Conservation (phyloP, 2,329 filamentous ascomycete species). For the Trichoderma afroharzianum region DNA sequence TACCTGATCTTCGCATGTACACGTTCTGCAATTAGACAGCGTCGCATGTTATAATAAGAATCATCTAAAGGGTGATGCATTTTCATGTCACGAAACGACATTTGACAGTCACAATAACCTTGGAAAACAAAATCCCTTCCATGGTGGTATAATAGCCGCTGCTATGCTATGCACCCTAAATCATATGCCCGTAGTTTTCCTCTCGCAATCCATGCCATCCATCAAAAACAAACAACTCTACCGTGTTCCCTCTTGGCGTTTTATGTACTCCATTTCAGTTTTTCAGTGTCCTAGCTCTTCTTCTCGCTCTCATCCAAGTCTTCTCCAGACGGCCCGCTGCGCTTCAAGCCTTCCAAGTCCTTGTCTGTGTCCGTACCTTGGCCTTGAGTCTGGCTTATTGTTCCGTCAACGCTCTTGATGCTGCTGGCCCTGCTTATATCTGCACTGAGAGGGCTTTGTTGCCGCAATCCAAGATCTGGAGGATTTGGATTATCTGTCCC, state of each 20-base stretch:
- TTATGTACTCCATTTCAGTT: background rate
- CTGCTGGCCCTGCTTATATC: slow-evolving; percentile 72
- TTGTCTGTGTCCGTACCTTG: slow-evolving; percentile 19
- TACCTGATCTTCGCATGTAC: background rate
- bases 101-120: background rate
- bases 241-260: too few relatives aligned
- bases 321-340: slow-evolving; percentile 36
- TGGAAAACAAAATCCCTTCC: background rate
- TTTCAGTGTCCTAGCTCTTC: background rate
- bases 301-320: slow-evolving; percentile 20
- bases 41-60: background rate
- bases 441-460: slow-evolving; percentile 60
- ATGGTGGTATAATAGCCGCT: background rate
- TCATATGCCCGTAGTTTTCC: background rate
- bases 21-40: background rate
- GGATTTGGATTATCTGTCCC: slow-evolving; percentile 49
- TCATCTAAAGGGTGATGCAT: background rate
- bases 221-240: background rate
- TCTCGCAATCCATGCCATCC: background rate
- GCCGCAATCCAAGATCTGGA: slow-evolving; percentile 62
- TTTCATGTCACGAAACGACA: background rate
- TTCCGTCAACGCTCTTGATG: slow-evolving; percentile 41
- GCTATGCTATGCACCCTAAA: background rate
- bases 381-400: slow-evolving; percentile 1
- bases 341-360: slow-evolving; percentile 33